Evolutionary conservation across 306 rosid species (phyloP).

Genomic region (Ceratonia siliqua): DNA sequence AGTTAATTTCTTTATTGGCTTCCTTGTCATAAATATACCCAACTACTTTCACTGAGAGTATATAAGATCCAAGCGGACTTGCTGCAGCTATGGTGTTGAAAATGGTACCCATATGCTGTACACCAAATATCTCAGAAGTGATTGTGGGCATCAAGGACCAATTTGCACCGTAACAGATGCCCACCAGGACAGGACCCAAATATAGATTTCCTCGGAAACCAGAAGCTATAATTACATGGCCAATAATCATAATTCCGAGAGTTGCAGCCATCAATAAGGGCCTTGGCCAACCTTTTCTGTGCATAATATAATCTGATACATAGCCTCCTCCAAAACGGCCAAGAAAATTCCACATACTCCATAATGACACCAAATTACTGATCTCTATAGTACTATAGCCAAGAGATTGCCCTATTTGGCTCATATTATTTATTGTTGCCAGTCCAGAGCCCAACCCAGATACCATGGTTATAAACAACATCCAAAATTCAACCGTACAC

Average conservation of each 20-base stretch:
- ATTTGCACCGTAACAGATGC: conserved; percentile 82
- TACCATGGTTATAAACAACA: conserved; percentile 69
- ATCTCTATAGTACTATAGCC: conserved; percentile 64
- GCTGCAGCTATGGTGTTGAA: conserved; percentile 81
- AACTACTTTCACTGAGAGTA: conserved; percentile 76
- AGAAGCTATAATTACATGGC: conserved; percentile 67
- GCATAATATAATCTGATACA: conserved; percentile 74
- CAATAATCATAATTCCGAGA: conserved; percentile 56
- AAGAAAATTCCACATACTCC: conserved; percentile 95
- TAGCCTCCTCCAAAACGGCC: conserved; percentile 92
- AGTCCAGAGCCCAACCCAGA: conserved; percentile 87
- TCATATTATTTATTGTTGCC: conserved; percentile 81
- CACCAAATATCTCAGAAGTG: conserved; percentile 81
- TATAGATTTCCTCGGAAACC: conserved; percentile 74
- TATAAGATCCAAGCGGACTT: conserved; percentile 82
- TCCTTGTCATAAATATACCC: conserved; percentile 76
- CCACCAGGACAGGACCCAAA: conserved; percentile 75
- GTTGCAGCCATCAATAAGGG: conserved; percentile 64
- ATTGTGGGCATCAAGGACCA: conserved; percentile 97
- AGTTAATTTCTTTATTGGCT: conserved; percentile 41
- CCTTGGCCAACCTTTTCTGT: conserved; percentile 68
- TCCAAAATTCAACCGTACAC: conserved; percentile 70
- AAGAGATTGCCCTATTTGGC: conserved; percentile 82
- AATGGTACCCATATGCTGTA: conserved; percentile 84
- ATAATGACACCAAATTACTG: conserved; percentile 66